These are phyloP conservation scores for Lignosus rhinocerotis DNA, from an alignment of 1,284 basidiomycete species.

Conservation along the genomic window DNA sequence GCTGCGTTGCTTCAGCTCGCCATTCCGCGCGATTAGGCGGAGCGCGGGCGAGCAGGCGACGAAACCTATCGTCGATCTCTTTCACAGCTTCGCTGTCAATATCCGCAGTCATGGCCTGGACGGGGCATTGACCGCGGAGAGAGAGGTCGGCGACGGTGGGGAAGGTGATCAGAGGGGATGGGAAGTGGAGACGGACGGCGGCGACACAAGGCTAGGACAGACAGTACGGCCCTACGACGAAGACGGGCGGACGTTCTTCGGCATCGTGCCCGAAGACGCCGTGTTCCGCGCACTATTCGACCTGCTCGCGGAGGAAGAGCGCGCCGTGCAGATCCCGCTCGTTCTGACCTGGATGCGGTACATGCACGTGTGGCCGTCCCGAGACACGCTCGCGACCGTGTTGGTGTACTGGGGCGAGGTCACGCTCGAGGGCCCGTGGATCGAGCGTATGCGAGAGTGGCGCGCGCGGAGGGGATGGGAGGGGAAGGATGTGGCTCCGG, in stretches of 20 bases:
- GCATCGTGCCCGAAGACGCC: constrained; percentile 48
- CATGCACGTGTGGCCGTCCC: constrained; percentile 53
- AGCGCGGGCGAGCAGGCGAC: constrained; percentile 28
- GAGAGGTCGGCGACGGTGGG: not conserved
- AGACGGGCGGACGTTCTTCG: constrained; percentile 30
- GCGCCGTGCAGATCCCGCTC: constrained; percentile 63
- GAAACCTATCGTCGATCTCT: constrained; percentile 32
- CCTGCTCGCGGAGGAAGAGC: constrained; percentile 56
- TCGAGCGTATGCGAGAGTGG: constrained; percentile 37
- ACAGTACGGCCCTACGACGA: constrained; percentile 7
- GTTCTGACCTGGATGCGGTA: constrained; percentile 78
- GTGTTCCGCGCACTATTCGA: constrained; percentile 66
- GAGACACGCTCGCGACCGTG: constrained; percentile 59
- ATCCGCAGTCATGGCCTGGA: too few relatives aligned
- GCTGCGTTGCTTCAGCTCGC: constrained; percentile 27
- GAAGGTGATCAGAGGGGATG: not conserved
- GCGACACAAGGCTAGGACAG: not conserved
- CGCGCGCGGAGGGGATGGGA: not conserved
- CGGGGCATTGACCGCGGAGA: too few relatives aligned
- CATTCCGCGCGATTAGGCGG: constrained; percentile 34
- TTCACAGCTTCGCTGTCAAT: constrained; percentile 15
- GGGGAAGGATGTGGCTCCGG: not conserved
- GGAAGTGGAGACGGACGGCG: not conserved
- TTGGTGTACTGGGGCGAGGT: constrained; percentile 75
- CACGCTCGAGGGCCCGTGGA: constrained; percentile 56